phyloP scores from a whole-genome alignment of 331 rosid genomes.

The Spiraea crenata region DNA sequence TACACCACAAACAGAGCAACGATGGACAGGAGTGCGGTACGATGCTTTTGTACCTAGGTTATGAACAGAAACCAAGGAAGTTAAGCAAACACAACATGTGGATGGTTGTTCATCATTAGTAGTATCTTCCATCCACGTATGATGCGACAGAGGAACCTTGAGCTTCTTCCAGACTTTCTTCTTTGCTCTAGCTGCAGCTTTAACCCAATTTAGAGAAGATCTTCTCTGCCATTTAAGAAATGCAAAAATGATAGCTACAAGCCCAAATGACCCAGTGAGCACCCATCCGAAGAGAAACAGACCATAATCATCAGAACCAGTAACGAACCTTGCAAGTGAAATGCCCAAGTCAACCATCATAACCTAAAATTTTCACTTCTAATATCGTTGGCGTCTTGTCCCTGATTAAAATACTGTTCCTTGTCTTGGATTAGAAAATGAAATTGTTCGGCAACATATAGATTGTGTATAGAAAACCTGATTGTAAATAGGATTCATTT shows the following conservation, averaged over 20 bases:
- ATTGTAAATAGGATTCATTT: constrained; percentile 2
- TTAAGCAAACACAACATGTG: constrained; percentile 70
- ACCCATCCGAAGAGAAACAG: constrained; percentile 57
- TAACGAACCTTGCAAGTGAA: constrained; percentile 40
- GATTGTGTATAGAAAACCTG: constrained; percentile 38
- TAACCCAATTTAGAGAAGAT: constrained; percentile 64
- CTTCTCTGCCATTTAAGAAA: constrained; percentile 71
- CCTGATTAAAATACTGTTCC: constrained; percentile 6
- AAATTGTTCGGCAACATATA: constrained; percentile 20
- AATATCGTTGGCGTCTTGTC: background rate
- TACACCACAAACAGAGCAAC: constrained; percentile 77
- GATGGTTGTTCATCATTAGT: constrained; percentile 62
- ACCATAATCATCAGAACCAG: constrained; percentile 37
- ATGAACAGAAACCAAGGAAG: constrained; percentile 59
- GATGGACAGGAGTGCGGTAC: constrained; percentile 54
- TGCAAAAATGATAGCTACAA: constrained; percentile 51
- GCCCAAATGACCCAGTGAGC: constrained; percentile 63
- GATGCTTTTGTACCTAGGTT: constrained; percentile 52
- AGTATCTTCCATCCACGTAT: constrained; percentile 67
- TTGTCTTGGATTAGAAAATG: background rate
- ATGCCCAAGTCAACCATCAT: constrained; percentile 43
- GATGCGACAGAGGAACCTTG: constrained; percentile 57
- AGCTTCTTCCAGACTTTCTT: constrained; percentile 68
- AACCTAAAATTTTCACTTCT: constrained; percentile 17
- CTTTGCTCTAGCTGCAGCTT: constrained; percentile 79